Evolutionary conservation across 2,329 filamentous ascomycete genomes (phyloP).

Genomic region (Ceratocystis diversiconidia): DNA sequence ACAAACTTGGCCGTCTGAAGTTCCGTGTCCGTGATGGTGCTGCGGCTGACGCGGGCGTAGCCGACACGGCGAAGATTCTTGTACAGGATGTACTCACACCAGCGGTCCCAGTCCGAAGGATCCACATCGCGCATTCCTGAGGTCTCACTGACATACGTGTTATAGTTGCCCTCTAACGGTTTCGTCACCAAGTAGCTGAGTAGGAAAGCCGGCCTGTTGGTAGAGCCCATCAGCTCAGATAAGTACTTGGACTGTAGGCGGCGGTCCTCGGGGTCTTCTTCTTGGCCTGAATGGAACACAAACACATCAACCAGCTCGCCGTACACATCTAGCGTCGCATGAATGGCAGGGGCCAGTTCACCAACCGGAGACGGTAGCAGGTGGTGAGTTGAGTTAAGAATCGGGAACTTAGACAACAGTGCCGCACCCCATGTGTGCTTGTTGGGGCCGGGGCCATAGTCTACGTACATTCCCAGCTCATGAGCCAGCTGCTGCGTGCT

Average conservation of each 20-base stretch:
- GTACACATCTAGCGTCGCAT: slow-evolving; percentile 90
- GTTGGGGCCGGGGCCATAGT: slow-evolving; percentile 93
- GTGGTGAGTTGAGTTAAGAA: slow-evolving; percentile 92
- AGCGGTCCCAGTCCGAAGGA: slow-evolving; percentile 81
- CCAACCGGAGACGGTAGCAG: slow-evolving; percentile 85
- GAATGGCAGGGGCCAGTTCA: slow-evolving; percentile 87
- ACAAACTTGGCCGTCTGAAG: slow-evolving; percentile 93
- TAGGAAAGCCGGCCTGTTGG: slow-evolving; percentile 65
- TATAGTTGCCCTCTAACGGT: slow-evolving; percentile 86
- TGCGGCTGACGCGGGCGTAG: slow-evolving; percentile 77
- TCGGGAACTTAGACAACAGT: slow-evolving; percentile 91
- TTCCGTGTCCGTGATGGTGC: slow-evolving; percentile 93
- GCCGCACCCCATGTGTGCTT: slow-evolving; percentile 97
- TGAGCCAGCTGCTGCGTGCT: slow-evolving; percentile 90
- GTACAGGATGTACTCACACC: slow-evolving; percentile 98
- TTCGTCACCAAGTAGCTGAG: slow-evolving; percentile 87
- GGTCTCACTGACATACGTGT: slow-evolving; percentile 74
- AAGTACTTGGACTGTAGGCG: slow-evolving; percentile 77
- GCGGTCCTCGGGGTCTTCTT: slow-evolving; percentile 87
- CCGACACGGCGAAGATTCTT: slow-evolving; percentile 74
- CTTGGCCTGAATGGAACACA: slow-evolving; percentile 96
- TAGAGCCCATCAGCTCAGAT: slow-evolving; percentile 72
- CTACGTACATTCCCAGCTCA: slow-evolving; percentile 96
- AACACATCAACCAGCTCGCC: slow-evolving; percentile 83
- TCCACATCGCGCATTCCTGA: slow-evolving; percentile 96